A percentile compares a stretch with the other conserved stretches of the same genome.
Evolutionary conservation across 148 eudicot species (phyloP).

Genomic region (Silene conica): DNA sequence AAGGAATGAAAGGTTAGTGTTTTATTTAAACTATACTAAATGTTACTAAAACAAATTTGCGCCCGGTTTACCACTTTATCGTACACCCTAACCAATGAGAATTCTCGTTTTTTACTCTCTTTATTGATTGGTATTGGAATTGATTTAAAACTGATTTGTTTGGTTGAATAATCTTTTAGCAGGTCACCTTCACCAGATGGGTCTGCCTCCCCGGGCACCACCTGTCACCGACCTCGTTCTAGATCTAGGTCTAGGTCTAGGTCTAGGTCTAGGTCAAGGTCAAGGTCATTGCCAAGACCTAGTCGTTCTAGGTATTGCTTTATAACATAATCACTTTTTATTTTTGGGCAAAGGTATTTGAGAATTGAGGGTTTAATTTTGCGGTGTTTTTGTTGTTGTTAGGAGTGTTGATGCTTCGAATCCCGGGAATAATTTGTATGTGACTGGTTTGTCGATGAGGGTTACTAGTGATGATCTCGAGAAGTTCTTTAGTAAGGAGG

Average conservation of each 20-base stretch:
- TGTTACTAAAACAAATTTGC: not conserved
- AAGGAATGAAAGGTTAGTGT: slow-evolving; percentile 52
- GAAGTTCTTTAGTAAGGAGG: slow-evolving; percentile 54
- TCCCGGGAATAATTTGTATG: slow-evolving; percentile 70
- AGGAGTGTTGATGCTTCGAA: slow-evolving; percentile 54
- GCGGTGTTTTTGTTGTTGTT: slow-evolving; percentile 16
- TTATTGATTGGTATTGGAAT: not conserved
- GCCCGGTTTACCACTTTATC: no score
- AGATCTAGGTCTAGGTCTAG: slow-evolving; percentile 29
- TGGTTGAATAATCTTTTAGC: slow-evolving; percentile 9
- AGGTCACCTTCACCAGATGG: slow-evolving; percentile 48
- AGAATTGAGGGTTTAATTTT: slow-evolving; percentile 2
- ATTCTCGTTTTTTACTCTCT: no score
- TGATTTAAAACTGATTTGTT: not conserved
- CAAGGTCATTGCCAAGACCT: slow-evolving; percentile 38
- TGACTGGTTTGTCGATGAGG: slow-evolving; percentile 69
- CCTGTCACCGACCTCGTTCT: slow-evolving; percentile 31
- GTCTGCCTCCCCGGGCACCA: slow-evolving; percentile 28
- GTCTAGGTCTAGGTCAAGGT: slow-evolving; percentile 27
- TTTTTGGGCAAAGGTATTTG: not conserved
- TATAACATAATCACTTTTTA: not conserved
- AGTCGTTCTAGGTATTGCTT: slow-evolving; percentile 50
- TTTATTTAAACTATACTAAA: not conserved
- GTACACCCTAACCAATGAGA: no score
- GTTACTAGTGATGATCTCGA: slow-evolving; percentile 55